These are phyloP conservation scores for Trametes pubescens DNA, from an alignment of 1,284 basidiomycete genomes.

Conservation along the genomic window DNA sequence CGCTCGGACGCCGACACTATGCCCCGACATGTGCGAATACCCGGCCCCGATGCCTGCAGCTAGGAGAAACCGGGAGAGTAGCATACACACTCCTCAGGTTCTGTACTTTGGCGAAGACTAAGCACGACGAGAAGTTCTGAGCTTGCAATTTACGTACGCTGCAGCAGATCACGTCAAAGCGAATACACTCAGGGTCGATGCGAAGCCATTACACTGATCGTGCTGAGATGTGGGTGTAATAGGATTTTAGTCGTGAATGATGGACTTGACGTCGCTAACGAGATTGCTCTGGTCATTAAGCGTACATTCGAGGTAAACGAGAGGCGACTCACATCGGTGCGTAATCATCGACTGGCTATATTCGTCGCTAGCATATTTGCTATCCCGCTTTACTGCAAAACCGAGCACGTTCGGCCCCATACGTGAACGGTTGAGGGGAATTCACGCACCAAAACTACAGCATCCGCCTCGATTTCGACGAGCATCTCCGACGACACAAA, in stretches of 20 bases:
- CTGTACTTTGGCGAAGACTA: background rate
- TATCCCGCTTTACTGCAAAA: background rate
- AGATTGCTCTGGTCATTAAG: background rate
- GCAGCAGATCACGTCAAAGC: constrained; percentile 1
- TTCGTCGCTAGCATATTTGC: background rate
- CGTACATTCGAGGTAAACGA: background rate
- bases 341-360: background rate
- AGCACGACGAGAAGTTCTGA: background rate
- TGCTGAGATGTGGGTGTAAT: background rate
- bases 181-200: constrained; percentile 3
- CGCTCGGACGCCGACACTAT: too few relatives aligned
- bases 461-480: constrained; percentile 62
- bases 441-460: constrained; percentile 34
- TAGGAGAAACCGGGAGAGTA: background rate
- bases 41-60: too few relatives aligned
- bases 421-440: background rate
- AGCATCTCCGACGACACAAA: constrained; percentile 56
- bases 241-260: background rate
- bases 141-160: background rate
- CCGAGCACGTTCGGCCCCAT: background rate
- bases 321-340: background rate
- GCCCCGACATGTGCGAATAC: too few relatives aligned
- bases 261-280: too few relatives aligned
- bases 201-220: background rate
- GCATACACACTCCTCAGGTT: background rate